Conservation (phyloP, 1,284 basidiomycete species). For the Pyrrhoderma noxium region DNA sequence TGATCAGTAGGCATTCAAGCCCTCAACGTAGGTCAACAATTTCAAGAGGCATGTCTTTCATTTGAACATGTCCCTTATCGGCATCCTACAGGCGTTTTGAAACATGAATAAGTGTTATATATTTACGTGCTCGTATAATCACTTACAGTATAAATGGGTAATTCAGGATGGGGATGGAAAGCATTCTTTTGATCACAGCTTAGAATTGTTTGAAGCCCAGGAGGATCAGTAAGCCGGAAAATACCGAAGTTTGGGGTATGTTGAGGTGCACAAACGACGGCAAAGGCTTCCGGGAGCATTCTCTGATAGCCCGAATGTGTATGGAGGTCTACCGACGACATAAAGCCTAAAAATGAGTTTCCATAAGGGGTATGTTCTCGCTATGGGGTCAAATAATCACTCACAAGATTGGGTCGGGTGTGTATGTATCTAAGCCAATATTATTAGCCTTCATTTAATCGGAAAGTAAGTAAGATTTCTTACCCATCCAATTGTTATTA, state of each 20-base stretch:
- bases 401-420: constrained; percentile 84
- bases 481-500: constrained; percentile 88
- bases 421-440: constrained; percentile 68
- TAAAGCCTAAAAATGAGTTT: constrained; percentile 49
- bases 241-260: constrained; percentile 77
- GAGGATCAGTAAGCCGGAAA: constrained; percentile 81
- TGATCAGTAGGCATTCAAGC: no score
- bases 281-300: constrained; percentile 85
- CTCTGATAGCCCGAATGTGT: constrained; percentile 82
- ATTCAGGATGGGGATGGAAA: constrained; percentile 78
- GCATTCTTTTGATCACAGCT: constrained; percentile 62
- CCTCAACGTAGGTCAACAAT: constrained; percentile 62
- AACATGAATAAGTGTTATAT: no score
- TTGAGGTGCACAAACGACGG: constrained; percentile 82
- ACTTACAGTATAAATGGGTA: constrained; percentile 75
- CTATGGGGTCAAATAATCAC: constrained; percentile 23
- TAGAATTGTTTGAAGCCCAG: constrained; percentile 65
- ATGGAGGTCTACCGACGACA: constrained; percentile 85
- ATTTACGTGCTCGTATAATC: neutral
- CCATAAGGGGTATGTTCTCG: neutral
- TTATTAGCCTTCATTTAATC: constrained; percentile 7
- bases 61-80: constrained; percentile 74
- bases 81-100: constrained; percentile 44
- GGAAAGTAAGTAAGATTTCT: constrained; percentile 22
- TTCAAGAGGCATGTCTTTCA: constrained; percentile 61